Conservation (phyloP, 2,329 filamentous ascomycete species). For the Arthrobotrys iridis region DNA sequence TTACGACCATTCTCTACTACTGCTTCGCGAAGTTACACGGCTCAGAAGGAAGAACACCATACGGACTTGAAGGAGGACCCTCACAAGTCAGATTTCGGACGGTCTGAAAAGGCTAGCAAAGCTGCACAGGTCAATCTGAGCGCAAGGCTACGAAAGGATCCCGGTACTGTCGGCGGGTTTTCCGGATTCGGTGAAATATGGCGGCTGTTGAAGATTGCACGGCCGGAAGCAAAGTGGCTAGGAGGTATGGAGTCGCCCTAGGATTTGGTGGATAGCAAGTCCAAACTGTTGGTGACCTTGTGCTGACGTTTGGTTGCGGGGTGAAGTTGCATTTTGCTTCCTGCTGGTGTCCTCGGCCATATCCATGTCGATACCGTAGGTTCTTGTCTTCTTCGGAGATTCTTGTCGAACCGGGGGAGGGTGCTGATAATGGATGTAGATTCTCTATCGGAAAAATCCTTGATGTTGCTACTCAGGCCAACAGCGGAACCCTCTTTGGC, state of each 20-base stretch:
- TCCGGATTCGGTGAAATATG: conserved; percentile 80
- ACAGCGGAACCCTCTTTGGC: conserved; percentile 79
- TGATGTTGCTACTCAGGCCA: conserved; percentile 83
- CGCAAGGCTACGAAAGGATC: conserved; percentile 86
- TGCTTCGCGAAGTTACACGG: conserved; percentile 5
- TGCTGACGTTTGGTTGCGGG: conserved; percentile 2
- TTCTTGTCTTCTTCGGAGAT: conserved; percentile 4
- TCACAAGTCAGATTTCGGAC: conserved; percentile 67
- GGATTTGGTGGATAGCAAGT: background rate
- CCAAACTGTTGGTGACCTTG: background rate
- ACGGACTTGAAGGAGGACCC: conserved; percentile 18
- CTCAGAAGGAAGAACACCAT: conserved; percentile 17
- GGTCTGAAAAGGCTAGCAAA: conserved; percentile 83
- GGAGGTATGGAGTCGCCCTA: conserved; percentile 59
- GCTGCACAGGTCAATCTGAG: conserved; percentile 90
- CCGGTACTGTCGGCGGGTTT: conserved; percentile 64
- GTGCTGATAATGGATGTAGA: conserved; percentile 45
- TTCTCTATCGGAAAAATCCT: conserved; percentile 96
- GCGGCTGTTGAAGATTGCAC: conserved; percentile 87
- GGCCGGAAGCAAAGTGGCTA: conserved; percentile 82
- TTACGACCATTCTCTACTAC: conserved; percentile 26
- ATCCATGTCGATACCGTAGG: conserved; percentile 85
- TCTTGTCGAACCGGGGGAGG: background rate
- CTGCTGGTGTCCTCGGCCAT: conserved; percentile 89
- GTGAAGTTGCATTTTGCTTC: conserved; percentile 77